A percentile compares a stretch with the other conserved stretches of the same genome.
Conservation (phyloP, 2,329 filamentous ascomycete genomes). For the Fusarium decemcellulare region DNA sequence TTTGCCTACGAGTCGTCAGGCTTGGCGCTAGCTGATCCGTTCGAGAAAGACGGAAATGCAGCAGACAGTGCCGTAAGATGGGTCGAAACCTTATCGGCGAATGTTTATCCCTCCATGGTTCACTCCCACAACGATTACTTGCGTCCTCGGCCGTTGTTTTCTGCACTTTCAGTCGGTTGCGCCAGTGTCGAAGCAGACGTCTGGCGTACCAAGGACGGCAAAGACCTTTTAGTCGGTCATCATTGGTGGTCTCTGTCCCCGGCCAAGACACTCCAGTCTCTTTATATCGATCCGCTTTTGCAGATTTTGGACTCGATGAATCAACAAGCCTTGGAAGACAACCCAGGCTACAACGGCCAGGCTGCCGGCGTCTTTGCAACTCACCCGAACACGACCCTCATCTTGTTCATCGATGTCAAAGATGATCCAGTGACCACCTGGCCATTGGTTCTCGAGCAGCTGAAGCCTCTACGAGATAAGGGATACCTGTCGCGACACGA, state of each 20-base stretch:
- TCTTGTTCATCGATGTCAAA: slow-evolving; percentile 79
- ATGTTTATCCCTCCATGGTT: slow-evolving; percentile 39
- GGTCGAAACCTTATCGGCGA: slow-evolving; percentile 31
- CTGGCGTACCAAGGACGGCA: slow-evolving; percentile 66
- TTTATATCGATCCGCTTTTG: slow-evolving; percentile 77
- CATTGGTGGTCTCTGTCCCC: slow-evolving; percentile 61
- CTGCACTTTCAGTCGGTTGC: slow-evolving; percentile 71
- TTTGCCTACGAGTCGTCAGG: slow-evolving; percentile 34
- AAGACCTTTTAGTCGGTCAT: slow-evolving; percentile 74
- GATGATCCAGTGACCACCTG: slow-evolving; percentile 49
- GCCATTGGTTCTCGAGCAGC: slow-evolving; percentile 48
- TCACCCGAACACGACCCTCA: slow-evolving; percentile 66
- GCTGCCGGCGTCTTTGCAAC: slow-evolving; percentile 68
- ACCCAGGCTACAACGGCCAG: not conserved
- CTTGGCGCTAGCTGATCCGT: slow-evolving; percentile 24
- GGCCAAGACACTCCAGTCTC: slow-evolving; percentile 67
- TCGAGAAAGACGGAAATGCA: slow-evolving; percentile 21
- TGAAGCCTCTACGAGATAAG: slow-evolving; percentile 70
- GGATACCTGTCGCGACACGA: slow-evolving; percentile 69
- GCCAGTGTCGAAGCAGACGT: slow-evolving; percentile 78
- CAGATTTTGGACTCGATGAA: slow-evolving; percentile 65
- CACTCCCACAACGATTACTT: slow-evolving; percentile 81
- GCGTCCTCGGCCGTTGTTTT: slow-evolving; percentile 73
- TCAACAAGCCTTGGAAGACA: not conserved
- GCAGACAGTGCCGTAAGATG: slow-evolving; percentile 32